phyloP scores from a whole-genome alignment of 2,329 filamentous ascomycete genomes.

The Trichoderma sp. region DNA sequence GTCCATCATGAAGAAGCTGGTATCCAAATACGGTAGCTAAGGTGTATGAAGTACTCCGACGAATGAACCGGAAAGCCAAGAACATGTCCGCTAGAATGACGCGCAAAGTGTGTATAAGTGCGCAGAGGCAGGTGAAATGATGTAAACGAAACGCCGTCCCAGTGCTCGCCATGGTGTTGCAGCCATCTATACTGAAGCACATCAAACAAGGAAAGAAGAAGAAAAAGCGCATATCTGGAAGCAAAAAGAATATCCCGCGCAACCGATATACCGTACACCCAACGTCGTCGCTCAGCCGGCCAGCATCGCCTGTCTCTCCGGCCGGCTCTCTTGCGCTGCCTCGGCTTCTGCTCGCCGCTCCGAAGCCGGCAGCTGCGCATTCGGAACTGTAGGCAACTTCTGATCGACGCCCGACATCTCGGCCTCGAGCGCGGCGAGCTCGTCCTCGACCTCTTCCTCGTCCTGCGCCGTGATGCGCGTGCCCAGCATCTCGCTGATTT shows the following conservation, averaged over 20 bases:
- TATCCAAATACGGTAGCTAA: slow-evolving; percentile 67
- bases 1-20: slow-evolving; percentile 74
- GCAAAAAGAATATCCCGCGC: background rate
- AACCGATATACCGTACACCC: background rate
- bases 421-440: slow-evolving; percentile 76
- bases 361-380: slow-evolving; percentile 40
- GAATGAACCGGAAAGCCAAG: slow-evolving; percentile 10
- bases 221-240: slow-evolving; percentile 6
- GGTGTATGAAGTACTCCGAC: background rate
- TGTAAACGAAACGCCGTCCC: slow-evolving; percentile 23
- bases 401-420: slow-evolving; percentile 38
- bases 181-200: slow-evolving; percentile 27
- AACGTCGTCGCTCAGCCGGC: slow-evolving; percentile 36
- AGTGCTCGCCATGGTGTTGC: slow-evolving; percentile 27
- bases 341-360: slow-evolving; percentile 32
- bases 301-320: slow-evolving; percentile 47
- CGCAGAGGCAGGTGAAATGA: background rate
- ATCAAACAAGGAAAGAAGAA: background rate
- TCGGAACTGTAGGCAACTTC: slow-evolving; percentile 40
- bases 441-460: slow-evolving; percentile 97
- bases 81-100: slow-evolving; percentile 4
- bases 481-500: slow-evolving; percentile 88
- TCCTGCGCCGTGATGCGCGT: slow-evolving; percentile 90
- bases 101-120: background rate
- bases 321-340: slow-evolving; percentile 32